Percentiles rank a stretch among this genome's conserved stretches.
phyloP scores from a whole-genome alignment of 768 basidiomycete species.

The Sarcomyxa edulis region DNA sequence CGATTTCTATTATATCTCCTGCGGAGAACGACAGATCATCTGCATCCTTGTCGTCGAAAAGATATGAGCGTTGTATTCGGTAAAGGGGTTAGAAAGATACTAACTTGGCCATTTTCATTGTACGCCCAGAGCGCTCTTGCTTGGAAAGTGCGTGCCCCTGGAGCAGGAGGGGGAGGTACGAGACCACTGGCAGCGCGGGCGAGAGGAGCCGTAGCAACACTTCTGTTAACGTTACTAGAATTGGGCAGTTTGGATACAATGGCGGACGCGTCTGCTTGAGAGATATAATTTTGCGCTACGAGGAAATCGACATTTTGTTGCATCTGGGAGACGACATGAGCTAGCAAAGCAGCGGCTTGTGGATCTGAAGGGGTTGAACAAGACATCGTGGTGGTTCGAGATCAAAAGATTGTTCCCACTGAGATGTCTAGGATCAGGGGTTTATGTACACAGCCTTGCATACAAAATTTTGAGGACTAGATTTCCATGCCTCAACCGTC shows the following conservation, averaged over 20 bases:
- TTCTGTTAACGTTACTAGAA: slow-evolving; percentile 7
- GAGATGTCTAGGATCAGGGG: too few species aligned
- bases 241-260: slow-evolving; percentile 39
- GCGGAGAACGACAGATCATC: slow-evolving; percentile 69
- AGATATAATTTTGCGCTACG: slow-evolving; percentile 40
- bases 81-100: slow-evolving; percentile 8
- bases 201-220: slow-evolving; percentile 3
- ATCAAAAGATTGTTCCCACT: background rate
- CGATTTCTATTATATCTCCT: slow-evolving; percentile 72
- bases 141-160: slow-evolving; percentile 17
- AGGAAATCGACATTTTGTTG: slow-evolving; percentile 53
- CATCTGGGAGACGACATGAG: slow-evolving; percentile 52
- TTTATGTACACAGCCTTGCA: too few species aligned
- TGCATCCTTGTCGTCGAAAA: slow-evolving; percentile 42
- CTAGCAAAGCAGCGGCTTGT: slow-evolving; percentile 32
- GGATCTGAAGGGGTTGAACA: background rate
- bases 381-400: slow-evolving; percentile 8
- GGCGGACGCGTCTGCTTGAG: slow-evolving; percentile 34
- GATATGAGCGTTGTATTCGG: background rate
- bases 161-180: slow-evolving; percentile 9
- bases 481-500: too few species aligned
- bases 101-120: slow-evolving; percentile 52
- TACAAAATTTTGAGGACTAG: too few species aligned
- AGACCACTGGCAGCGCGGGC: slow-evolving; percentile 2
- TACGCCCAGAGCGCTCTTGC: slow-evolving; percentile 62